Base-by-base conservation (phyloP, 495 filamentous ascomycete species). In the Aspergillus sclerotioniger region DNA sequence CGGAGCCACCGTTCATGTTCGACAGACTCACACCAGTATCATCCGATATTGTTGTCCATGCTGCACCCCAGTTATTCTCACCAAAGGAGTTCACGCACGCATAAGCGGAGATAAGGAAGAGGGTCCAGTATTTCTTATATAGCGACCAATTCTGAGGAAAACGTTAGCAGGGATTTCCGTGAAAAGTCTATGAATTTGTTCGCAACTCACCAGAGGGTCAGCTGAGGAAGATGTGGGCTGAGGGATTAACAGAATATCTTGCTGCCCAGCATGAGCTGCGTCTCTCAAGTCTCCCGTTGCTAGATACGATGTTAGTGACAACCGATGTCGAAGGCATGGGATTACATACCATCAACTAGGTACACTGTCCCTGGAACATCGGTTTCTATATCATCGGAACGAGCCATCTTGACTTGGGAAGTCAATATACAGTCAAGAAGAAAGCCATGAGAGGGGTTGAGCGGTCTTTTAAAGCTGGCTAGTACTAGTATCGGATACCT, bases 321-420 rank as follows among this genome's bases (percentile, higher is more conserved):
- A n/a, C 15, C 5, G 15, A 28, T n/a, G 32, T 15, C 16, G 7
- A n/a, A 31, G 25, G 43, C 28, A 25, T 37, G 46, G 25, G 20
- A 16, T 9, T 16, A 33, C 48, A 39, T 55, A 65, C 67, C 51
- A 21, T 70, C 68, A 10, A 73, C 65, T 12, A 73, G 44, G 56
- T 67, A 71, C 5, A 71, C 64, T 2, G 71, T 71, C 16, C 71
- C 71, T 9, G 71, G 71, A 12, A 71, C 68, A 57, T 69, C 70
- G 0, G 60, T 63, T 1, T 55, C 13, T 3, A 62, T 52, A 50
- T 66, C 60, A 45, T 67, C 59, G 12, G 54, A 47, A 12, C 33
- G 62, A 54, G 61, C 44, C 70, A 70, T 72, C 17, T 8, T 64
- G 32, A 9, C n/a, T 44, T 45, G 6, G 10, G 0, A 13, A 25